A percentile compares a stretch with the other conserved stretches of the same genome.
Evolutionary conservation across 305 asterid species (phyloP).

Genomic region (Plantago coronopus): DNA sequence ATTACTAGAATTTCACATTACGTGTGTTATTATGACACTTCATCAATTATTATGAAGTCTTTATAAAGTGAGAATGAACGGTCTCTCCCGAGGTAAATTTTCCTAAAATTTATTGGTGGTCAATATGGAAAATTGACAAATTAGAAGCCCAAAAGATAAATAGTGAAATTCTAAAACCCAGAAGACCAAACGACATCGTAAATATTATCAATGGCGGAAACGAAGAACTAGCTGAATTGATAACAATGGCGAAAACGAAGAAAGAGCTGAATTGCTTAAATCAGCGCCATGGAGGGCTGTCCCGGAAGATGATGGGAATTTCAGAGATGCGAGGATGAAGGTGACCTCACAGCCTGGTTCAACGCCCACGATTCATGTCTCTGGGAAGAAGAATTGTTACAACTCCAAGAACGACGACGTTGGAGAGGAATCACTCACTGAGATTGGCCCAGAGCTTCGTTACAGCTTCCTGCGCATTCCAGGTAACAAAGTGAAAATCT

Average conservation of each 20-base stretch:
- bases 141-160: not conserved
- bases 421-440: constrained; percentile 46
- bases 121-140: not conserved
- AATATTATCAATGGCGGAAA: not conserved
- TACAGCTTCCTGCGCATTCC: constrained; percentile 94
- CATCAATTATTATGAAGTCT: too few species aligned
- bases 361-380: constrained; percentile 81
- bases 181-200: constrained; percentile 2
- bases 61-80: too few species aligned
- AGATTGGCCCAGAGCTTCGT: constrained; percentile 90
- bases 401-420: constrained; percentile 35
- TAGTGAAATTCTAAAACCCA: not conserved
- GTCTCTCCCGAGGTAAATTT: too few species aligned
- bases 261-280: constrained; percentile 85
- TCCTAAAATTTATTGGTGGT: too few species aligned
- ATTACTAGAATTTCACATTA: too few species aligned
- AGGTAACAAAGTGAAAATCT: constrained; percentile 34
- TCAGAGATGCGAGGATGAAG: constrained; percentile 71
- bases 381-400: constrained; percentile 53
- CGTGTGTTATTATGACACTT: too few species aligned
- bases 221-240: not conserved
- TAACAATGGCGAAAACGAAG: constrained; percentile 63
- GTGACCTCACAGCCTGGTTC: constrained; percentile 82
- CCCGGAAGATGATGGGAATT: constrained; percentile 50
- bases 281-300: constrained; percentile 95